A percentile compares a stretch with the other conserved stretches of the same genome.
Conservation (phyloP, 1,284 basidiomycete genomes). For the Irpex rosettiformis region DNA sequence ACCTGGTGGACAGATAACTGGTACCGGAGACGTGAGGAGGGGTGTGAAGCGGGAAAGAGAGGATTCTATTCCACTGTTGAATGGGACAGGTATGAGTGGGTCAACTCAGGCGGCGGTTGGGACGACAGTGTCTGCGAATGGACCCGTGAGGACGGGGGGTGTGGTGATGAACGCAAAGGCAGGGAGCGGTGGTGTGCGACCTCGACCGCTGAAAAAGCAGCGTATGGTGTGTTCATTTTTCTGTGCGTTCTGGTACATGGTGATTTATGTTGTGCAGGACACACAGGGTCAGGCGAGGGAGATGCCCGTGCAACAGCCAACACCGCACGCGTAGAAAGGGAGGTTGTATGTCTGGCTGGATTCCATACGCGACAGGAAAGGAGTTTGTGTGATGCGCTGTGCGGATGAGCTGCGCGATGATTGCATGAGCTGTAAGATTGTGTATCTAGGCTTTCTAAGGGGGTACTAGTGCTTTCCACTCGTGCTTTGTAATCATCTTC, state of each 20-base stretch:
- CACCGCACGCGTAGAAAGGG: constrained; percentile 18
- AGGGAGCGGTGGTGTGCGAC: constrained; percentile 42
- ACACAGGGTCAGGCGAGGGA: constrained; percentile 18
- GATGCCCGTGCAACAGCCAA: constrained; percentile 21
- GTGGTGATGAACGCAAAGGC: constrained; percentile 42
- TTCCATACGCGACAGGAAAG: neutral
- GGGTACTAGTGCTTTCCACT: neutral
- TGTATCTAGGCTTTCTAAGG: too few species aligned
- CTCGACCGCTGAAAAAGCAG: constrained; percentile 74
- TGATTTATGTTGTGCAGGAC: constrained; percentile 12
- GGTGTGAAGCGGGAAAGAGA: constrained; percentile 46
- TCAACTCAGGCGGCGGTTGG: constrained; percentile 22
- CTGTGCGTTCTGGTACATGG: constrained; percentile 2
- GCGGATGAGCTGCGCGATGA: neutral
- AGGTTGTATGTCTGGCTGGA: neutral
- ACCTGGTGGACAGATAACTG: constrained; percentile 23
- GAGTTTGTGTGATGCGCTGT: too few species aligned
- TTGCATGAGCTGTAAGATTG: too few species aligned
- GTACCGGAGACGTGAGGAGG: constrained; percentile 26
- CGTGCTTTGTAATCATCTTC: neutral
- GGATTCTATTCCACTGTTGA: constrained; percentile 16
- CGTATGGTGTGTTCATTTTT: constrained; percentile 52
- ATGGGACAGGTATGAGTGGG: constrained; percentile 25
- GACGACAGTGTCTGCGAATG: constrained; percentile 13
- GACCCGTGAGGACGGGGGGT: constrained; percentile 11